These are phyloP conservation scores for Aspergillaceae sp. DNA, from an alignment of 2,329 filamentous ascomycete species.

Conservation along the genomic window DNA sequence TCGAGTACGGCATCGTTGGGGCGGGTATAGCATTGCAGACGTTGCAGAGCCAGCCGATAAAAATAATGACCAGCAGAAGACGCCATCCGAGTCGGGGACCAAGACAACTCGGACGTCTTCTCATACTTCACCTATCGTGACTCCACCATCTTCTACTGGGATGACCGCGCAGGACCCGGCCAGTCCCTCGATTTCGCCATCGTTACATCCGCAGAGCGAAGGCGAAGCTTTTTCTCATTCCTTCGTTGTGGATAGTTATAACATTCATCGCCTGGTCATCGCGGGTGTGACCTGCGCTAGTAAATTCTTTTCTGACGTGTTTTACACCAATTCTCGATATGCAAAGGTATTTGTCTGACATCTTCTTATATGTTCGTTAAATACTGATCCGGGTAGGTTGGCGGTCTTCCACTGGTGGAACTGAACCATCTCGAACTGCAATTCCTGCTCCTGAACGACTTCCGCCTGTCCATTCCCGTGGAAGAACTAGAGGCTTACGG, in stretches of 20 bases:
- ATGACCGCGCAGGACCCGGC: constrained; percentile 28
- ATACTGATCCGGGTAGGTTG: constrained; percentile 55
- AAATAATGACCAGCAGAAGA: not conserved
- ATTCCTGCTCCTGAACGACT: constrained; percentile 92
- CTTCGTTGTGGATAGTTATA: constrained; percentile 98
- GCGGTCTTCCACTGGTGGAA: constrained; percentile 81
- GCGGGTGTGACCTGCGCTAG: constrained; percentile 95
- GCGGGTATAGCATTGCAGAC: constrained; percentile 10
- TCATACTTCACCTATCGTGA: constrained; percentile 26
- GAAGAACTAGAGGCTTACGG: constrained; percentile 96
- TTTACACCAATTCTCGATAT: constrained; percentile 98
- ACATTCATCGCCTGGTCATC: constrained; percentile 94
- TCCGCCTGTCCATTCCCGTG: constrained; percentile 82
- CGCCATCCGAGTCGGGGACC: constrained; percentile 12
- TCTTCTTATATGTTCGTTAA: not conserved
- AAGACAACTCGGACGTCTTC: constrained; percentile 9
- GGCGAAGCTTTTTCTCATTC: constrained; percentile 56
- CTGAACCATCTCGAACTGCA: constrained; percentile 94
- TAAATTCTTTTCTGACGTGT: constrained; percentile 99
- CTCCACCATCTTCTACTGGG: constrained; percentile 28
- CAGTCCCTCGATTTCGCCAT: constrained; percentile 25
- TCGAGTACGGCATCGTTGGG: constrained; percentile 37
- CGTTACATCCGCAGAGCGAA: constrained; percentile 29
- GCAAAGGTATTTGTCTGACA: constrained; percentile 64
- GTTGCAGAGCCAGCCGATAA: constrained; percentile 2